phyloP scores from a whole-genome alignment of 352 stramenopile genomes.

The Globisporangium barbulae region DNA sequence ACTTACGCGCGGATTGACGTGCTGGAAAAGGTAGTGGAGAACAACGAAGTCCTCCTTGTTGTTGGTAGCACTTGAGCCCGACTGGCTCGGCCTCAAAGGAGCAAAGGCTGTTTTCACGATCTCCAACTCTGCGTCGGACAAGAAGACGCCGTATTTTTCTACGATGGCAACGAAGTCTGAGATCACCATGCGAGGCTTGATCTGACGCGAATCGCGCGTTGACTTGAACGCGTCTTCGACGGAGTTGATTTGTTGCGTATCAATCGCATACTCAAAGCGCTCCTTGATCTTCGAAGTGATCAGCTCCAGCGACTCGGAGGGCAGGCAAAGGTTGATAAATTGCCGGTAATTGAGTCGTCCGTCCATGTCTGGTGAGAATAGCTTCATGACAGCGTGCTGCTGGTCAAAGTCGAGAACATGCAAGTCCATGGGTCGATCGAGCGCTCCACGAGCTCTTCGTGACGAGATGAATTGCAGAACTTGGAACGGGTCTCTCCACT shows the following conservation, averaged over 20 bases:
- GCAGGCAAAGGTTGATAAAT: conserved; percentile 57
- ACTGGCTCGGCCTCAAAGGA: background rate
- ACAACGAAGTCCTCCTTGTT: conserved; percentile 14
- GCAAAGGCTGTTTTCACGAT: conserved; percentile 24
- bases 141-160: conserved; percentile 34
- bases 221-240: conserved; percentile 39
- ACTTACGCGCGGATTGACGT: conserved; percentile 52
- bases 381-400: conserved; percentile 55
- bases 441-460: conserved; percentile 24
- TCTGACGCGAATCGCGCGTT: conserved; percentile 3
- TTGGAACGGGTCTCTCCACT: conserved; percentile 79
- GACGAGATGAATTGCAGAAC: conserved; percentile 49
- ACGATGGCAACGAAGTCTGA: conserved; percentile 11
- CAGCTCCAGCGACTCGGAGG: conserved; percentile 54
- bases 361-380: conserved; percentile 59
- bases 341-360: conserved; percentile 69
- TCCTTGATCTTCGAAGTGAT: conserved; percentile 61
- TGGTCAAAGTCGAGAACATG: conserved; percentile 69
- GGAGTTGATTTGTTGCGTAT: conserved; percentile 37
- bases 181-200: conserved; percentile 19
- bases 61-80: background rate
- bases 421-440: conserved; percentile 33
- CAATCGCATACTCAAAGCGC: conserved; percentile 53
- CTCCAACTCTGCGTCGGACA: conserved; percentile 30
- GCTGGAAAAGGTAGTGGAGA: conserved; percentile 48